Evolutionary conservation across 2,329 filamentous ascomycete species (phyloP).

Genomic region (Hypoxylon sp.): DNA sequence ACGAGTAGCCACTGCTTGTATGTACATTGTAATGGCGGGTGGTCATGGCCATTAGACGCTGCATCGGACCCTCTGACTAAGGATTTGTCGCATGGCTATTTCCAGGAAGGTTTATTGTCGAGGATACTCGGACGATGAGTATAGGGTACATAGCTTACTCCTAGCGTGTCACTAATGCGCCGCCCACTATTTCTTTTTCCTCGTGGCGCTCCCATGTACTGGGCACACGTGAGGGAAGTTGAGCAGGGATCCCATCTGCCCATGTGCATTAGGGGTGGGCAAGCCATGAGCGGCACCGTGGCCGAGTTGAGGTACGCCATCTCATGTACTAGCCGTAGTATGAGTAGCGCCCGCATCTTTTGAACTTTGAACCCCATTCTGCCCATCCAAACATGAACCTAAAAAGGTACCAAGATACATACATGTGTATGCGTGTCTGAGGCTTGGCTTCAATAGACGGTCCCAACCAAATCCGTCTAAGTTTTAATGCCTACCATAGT

Average conservation of each 20-base stretch:
- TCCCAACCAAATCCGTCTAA: neutral
- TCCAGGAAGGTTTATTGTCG: conserved; percentile 41
- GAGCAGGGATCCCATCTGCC: conserved; percentile 42
- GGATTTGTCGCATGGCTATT: conserved; percentile 51
- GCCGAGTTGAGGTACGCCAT: conserved; percentile 47
- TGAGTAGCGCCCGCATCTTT: neutral
- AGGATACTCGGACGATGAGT: conserved; percentile 30
- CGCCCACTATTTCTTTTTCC: conserved; percentile 44
- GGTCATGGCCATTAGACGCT: conserved; percentile 39
- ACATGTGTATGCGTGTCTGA: conserved; percentile 30
- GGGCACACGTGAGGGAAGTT: conserved; percentile 44
- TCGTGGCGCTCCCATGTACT: conserved; percentile 49
- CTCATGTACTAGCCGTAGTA: conserved; percentile 17
- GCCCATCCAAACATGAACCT: neutral
- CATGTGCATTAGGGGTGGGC: conserved; percentile 50
- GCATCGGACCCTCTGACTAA: conserved; percentile 48
- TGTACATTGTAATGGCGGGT: conserved; percentile 10
- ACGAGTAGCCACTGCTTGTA: neutral
- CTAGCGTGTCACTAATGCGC: conserved; percentile 41
- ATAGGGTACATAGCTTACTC: conserved; percentile 37
- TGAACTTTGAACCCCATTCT: neutral
- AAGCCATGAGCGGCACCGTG: conserved; percentile 48
- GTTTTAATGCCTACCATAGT: neutral
- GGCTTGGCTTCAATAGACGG: conserved; percentile 12
- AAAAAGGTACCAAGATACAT: conserved; percentile 35